These are phyloP conservation scores for Pseudomicrostroma phylloplanum DNA, from an alignment of 1,284 basidiomycete genomes.

Conservation along the genomic window DNA sequence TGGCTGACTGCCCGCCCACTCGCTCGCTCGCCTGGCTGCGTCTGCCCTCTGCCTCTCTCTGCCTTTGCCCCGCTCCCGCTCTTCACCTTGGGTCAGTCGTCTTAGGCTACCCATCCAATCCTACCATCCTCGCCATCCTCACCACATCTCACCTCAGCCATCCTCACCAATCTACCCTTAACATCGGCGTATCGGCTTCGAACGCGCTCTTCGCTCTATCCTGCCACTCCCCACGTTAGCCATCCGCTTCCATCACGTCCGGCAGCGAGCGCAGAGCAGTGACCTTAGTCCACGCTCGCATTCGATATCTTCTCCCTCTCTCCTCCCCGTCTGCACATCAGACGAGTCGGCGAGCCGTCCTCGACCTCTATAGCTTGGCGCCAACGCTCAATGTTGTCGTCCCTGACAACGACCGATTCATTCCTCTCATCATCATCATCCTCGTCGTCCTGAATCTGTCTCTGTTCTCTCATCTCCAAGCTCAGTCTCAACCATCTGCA, in stretches of 20 bases:
- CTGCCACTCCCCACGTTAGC: background rate
- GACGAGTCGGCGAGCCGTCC: too few species aligned
- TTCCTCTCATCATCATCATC: too few species aligned
- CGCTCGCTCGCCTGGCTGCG: background rate
- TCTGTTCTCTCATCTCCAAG: too few species aligned
- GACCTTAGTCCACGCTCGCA: too few species aligned
- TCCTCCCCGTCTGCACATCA: too few species aligned
- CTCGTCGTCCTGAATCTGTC: too few species aligned
- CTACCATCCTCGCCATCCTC: background rate
- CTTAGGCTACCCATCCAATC: background rate
- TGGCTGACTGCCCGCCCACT: background rate
- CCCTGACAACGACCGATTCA: too few species aligned
- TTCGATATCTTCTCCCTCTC: too few species aligned
- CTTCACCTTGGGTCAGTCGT: background rate
- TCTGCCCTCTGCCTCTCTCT: background rate
- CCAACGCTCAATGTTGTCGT: too few species aligned
- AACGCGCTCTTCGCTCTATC: background rate
- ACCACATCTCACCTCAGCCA: slow-evolving; percentile 1
- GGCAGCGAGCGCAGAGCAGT: background rate
- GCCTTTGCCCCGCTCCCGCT: background rate
- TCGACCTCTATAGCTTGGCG: too few species aligned
- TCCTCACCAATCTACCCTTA: background rate
- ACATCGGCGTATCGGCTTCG: background rate
- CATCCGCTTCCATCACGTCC: slow-evolving; percentile 2
- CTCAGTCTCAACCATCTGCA: too few species aligned